Conservation (phyloP, 192 early-diverging fungal species). For the Funneliformis mosseae region DNA sequence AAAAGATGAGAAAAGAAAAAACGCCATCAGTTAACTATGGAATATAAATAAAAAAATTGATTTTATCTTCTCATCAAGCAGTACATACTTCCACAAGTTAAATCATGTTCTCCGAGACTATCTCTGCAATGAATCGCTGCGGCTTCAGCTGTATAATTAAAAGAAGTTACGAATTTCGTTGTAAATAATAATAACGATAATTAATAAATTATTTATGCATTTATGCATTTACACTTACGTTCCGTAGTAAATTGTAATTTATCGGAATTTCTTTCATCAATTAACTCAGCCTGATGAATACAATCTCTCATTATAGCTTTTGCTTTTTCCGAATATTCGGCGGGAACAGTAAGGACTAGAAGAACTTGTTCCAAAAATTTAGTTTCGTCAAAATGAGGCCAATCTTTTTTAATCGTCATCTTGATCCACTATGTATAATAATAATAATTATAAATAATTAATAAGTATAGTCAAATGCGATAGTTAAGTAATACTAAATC, state of each 20-base stretch:
- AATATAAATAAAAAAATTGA: background rate
- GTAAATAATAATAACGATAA: background rate
- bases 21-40: background rate
- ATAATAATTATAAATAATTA: background rate
- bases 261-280: constrained; percentile 25
- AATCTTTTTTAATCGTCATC: background rate
- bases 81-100: constrained; percentile 11
- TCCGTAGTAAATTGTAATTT: background rate
- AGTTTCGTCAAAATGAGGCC: background rate
- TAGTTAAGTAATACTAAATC: background rate
- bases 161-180: background rate
- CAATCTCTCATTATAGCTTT: constrained; percentile 43
- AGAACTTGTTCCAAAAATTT: background rate
- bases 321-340: background rate
- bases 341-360: background rate
- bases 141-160: constrained; percentile 25
- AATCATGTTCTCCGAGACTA: background rate
- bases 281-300: constrained; percentile 49
- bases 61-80: background rate
- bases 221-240: background rate
- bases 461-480: background rate
- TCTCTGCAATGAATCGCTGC: background rate
- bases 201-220: background rate
- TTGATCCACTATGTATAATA: background rate
- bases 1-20: too few species aligned